These are phyloP conservation scores for Thelonectria blattea DNA, from an alignment of 2,329 filamentous ascomycete species.

Conservation along the genomic window DNA sequence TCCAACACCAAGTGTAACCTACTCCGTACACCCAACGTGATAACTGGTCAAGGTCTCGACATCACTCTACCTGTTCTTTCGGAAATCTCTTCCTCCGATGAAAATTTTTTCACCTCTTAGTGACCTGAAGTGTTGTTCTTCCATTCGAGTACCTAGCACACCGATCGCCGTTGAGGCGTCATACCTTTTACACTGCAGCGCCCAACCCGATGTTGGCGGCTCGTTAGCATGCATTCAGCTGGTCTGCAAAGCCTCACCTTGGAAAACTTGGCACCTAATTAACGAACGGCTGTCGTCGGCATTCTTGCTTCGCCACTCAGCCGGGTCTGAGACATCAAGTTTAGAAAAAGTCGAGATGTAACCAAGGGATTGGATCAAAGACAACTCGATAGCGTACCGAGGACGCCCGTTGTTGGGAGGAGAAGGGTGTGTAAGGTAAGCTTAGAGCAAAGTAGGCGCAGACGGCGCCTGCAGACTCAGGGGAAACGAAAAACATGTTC, in stretches of 20 bases:
- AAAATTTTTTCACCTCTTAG: not conserved
- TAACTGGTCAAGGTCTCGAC: not conserved
- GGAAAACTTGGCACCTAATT: not conserved
- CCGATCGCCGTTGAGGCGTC: not conserved
- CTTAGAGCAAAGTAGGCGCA: not conserved
- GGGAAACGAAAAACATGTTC: not conserved
- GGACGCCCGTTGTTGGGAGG: conserved; percentile 7
- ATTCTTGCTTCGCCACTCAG: not conserved
- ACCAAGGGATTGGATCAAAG: conserved; percentile 3
- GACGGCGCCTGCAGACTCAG: not conserved
- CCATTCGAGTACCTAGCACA: not conserved
- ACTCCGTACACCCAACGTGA: not conserved
- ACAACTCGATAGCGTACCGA: conserved; percentile 1
- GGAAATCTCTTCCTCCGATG: not conserved
- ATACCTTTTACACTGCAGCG: not conserved
- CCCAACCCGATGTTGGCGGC: too few relatives aligned
- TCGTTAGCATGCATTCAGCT: not conserved
- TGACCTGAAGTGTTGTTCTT: not conserved
- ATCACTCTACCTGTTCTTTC: not conserved
- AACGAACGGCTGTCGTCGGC: conserved; percentile 1
- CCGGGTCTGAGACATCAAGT: not conserved
- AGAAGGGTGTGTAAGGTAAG: conserved; percentile 12
- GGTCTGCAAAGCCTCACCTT: not conserved
- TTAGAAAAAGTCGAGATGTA: not conserved
- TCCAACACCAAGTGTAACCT: not conserved